Percentiles rank a stretch among this genome's conserved stretches.
Evolutionary conservation across 768 basidiomycete genomes (phyloP).

Genomic region (Tulasnella sp.): DNA sequence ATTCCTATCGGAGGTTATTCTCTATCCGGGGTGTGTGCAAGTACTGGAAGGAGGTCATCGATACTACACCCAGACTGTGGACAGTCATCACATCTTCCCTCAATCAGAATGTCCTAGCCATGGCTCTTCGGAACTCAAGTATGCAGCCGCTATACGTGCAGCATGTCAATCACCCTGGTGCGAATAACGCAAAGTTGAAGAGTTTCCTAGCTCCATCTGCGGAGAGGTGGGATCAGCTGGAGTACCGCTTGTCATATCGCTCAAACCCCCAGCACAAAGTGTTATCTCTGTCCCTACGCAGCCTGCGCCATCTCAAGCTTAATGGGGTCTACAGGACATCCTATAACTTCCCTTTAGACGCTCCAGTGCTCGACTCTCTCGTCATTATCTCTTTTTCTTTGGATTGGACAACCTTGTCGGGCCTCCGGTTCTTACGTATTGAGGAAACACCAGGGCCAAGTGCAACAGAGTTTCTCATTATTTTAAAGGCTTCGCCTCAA

Average conservation of each 20-base stretch:
- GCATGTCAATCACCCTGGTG: too few relatives aligned
- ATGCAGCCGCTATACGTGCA: not conserved
- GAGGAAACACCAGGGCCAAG: not conserved
- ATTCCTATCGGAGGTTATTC: not conserved
- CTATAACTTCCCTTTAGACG: not conserved
- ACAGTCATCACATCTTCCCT: not conserved
- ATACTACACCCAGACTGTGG: not conserved
- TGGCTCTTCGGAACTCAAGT: not conserved
- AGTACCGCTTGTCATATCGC: not conserved
- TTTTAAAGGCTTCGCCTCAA: not conserved
- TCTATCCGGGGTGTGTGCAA: not conserved
- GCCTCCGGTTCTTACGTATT: not conserved
- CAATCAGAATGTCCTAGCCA: not conserved
- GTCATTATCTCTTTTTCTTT: not conserved
- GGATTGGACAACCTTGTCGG: not conserved
- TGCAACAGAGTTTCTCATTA: not conserved
- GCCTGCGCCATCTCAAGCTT: not conserved
- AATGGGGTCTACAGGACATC: not conserved
- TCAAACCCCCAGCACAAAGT: not conserved
- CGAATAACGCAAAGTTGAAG: not conserved
- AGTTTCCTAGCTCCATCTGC: not conserved
- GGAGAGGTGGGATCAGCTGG: not conserved
- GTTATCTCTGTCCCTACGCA: not conserved
- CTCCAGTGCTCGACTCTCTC: not conserved
- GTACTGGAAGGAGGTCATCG: not conserved